A percentile compares a stretch with the other conserved stretches of the same genome.
These are phyloP conservation scores for Aspergillus luchuensis DNA, from an alignment of 2,329 filamentous ascomycete genomes.

Conservation along the genomic window DNA sequence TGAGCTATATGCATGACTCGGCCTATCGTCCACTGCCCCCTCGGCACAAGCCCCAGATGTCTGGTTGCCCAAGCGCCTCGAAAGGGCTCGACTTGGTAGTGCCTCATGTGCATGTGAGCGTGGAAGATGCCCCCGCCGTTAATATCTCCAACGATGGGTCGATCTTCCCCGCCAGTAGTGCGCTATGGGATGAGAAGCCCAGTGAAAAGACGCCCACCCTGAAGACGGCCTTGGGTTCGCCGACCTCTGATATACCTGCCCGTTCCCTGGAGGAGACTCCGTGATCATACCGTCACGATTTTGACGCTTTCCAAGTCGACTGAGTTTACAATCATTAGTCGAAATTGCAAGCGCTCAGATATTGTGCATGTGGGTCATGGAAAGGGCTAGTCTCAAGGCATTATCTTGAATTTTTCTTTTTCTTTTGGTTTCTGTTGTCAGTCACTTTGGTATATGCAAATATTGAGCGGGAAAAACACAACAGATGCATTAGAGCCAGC, in stretches of 20 bases:
- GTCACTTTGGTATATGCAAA: background rate
- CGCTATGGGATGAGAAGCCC: slow-evolving; percentile 29
- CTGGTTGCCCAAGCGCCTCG: slow-evolving; percentile 29
- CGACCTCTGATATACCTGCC: slow-evolving; percentile 2
- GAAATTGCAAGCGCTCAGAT: background rate
- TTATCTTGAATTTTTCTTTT: background rate
- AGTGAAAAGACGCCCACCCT: slow-evolving; percentile 17
- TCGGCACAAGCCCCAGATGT: slow-evolving; percentile 44
- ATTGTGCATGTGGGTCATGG: background rate
- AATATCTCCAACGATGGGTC: slow-evolving; percentile 28
- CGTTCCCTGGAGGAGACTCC: slow-evolving; percentile 3
- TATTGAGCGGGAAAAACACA: background rate
- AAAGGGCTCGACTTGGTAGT: slow-evolving; percentile 46
- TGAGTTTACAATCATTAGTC: background rate
- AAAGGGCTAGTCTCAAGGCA: background rate
- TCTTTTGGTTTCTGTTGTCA: background rate
- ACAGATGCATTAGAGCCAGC: background rate
- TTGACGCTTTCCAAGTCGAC: background rate
- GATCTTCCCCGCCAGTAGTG: slow-evolving; percentile 32
- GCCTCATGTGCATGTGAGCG: slow-evolving; percentile 35
- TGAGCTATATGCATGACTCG: slow-evolving; percentile 30
- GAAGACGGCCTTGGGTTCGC: slow-evolving; percentile 10
- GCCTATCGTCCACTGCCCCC: slow-evolving; percentile 42
- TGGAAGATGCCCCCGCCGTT: slow-evolving; percentile 18
- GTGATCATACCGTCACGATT: background rate